Evolutionary conservation across 108 stramenopile species (phyloP).

Genomic region (Cyclotella sp.): DNA sequence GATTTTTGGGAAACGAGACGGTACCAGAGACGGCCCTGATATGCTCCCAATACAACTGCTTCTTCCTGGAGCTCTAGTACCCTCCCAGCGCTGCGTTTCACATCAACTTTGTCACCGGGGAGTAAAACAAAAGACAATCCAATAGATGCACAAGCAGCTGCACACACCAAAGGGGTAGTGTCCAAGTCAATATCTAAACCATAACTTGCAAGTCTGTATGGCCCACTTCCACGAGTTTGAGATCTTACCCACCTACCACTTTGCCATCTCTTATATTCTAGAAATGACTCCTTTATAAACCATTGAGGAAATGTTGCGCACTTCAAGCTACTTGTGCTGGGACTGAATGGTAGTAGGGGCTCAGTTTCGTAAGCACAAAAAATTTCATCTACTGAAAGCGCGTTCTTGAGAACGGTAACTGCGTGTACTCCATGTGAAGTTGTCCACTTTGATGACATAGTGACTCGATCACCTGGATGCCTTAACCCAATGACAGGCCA

Average conservation of each 20-base stretch:
- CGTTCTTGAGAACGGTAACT: conserved; percentile 57
- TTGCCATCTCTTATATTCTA: conserved; percentile 75
- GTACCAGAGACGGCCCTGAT: conserved; percentile 85
- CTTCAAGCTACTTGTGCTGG: neutral
- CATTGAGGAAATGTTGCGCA: conserved; percentile 54
- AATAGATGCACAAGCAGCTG: conserved; percentile 79
- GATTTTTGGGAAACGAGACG: conserved; percentile 86
- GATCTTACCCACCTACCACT: conserved; percentile 50
- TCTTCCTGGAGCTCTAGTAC: conserved; percentile 91
- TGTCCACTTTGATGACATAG: conserved; percentile 85
- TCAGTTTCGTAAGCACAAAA: conserved; percentile 51
- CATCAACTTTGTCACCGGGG: conserved; percentile 84
- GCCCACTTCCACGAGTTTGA: conserved; percentile 74
- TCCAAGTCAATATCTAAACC: conserved; percentile 85
- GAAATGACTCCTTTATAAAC: conserved; percentile 75
- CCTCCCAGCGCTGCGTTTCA: conserved; percentile 84
- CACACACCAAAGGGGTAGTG: conserved; percentile 75
- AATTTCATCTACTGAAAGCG: conserved; percentile 76
- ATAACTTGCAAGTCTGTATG: conserved; percentile 56
- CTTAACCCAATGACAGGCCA: conserved; percentile 95
- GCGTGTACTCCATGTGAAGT: conserved; percentile 81
- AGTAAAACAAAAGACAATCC: conserved; percentile 76
- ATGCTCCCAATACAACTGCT: conserved; percentile 88
- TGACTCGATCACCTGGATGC: conserved; percentile 92
- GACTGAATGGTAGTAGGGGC: neutral